Base-by-base conservation (phyloP, 257 asterid species). In the Penstemon barbatus region DNA sequence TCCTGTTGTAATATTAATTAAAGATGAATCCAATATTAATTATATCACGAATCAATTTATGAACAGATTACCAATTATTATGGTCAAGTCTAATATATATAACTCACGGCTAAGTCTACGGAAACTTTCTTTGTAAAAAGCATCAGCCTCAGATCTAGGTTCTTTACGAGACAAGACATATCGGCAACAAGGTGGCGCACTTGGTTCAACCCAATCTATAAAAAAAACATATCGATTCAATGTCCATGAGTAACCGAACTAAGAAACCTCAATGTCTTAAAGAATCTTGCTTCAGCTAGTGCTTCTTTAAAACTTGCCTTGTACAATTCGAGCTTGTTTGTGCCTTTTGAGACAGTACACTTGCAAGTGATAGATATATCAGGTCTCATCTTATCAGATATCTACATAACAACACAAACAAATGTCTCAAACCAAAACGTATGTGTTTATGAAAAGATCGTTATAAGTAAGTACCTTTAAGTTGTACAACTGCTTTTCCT, bases 111-210 rank as follows among this genome's bases (percentile, higher is more conserved):
- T 48, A 79, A 59, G 46, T 73, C 63, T 12, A 13, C 67, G 45
- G 49, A 12, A 60, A 63, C 79, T 77, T 69, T 80, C 71, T 82
- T 77, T 12, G 82, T 68, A 70, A 18, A 50, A 41, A 84, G 69
- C 87, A 82, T 79, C 77, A 84, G 78, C 78, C 87, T 82, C 65
- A 79, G 51, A 52, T 82, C 87, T 13, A 75, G 75, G 57, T 67
- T 66, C 77, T 76, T 82, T 39, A 55, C 78, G 66, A 75, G 86
- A 62, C 81, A 82, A 57, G 84, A 77, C 74, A 85, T 69, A 74
- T 82, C 86, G 15, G 62, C 84, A 71, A 80, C 87, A 49, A 79
- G 52, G 71, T 82, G 75, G 54, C 83, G 80, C 60, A 78, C 84
- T 73, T 62, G 80, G 64, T 82, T 80, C 79, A 57, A 65, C 77